A percentile compares a stretch with the other conserved stretches of the same genome.
These are phyloP conservation scores for Pichia nanzhaoensis DNA, from an alignment of 805 yeast genomes.

Conservation along the genomic window DNA sequence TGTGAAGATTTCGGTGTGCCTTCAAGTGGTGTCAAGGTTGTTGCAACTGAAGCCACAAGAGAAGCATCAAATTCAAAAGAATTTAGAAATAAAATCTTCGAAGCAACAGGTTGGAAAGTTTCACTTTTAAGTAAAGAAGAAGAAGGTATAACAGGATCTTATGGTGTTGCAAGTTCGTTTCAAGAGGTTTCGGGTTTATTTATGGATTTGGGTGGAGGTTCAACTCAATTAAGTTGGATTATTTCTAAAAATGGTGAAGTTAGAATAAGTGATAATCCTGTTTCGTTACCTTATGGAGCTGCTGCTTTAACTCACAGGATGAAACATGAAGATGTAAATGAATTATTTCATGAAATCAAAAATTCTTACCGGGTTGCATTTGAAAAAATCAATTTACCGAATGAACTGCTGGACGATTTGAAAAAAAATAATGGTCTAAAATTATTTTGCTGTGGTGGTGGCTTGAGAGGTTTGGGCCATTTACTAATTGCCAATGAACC, in stretches of 20 bases:
- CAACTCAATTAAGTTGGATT: constrained; percentile 66
- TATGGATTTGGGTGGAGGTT: constrained; percentile 71
- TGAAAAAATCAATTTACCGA: constrained; percentile 46
- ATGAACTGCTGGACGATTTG: constrained; percentile 43
- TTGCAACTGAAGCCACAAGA: constrained; percentile 71
- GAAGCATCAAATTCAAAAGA: constrained; percentile 59
- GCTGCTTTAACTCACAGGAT: constrained; percentile 56
- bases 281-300: constrained; percentile 68
- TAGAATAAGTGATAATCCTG: constrained; percentile 48
- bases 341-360: constrained; percentile 47
- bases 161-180: constrained; percentile 70
- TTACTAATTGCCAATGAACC: constrained; percentile 42
- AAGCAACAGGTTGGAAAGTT: constrained; percentile 63
- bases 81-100: constrained; percentile 47
- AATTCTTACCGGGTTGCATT: constrained; percentile 45
- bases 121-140: constrained; percentile 52
- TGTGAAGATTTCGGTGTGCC: constrained; percentile 73
- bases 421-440: constrained; percentile 52
- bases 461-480: constrained; percentile 65
- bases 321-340: constrained; percentile 42
- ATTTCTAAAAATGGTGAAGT: constrained; percentile 49
- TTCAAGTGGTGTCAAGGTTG: constrained; percentile 50
- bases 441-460: constrained; percentile 68
- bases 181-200: constrained; percentile 60
- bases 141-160: constrained; percentile 62